Evolutionary conservation across 2,329 filamentous ascomycete species (phyloP), one percentile per base, ranked within the genome.

Genomic region (Sclerotinia sclerotiorum): DNA sequence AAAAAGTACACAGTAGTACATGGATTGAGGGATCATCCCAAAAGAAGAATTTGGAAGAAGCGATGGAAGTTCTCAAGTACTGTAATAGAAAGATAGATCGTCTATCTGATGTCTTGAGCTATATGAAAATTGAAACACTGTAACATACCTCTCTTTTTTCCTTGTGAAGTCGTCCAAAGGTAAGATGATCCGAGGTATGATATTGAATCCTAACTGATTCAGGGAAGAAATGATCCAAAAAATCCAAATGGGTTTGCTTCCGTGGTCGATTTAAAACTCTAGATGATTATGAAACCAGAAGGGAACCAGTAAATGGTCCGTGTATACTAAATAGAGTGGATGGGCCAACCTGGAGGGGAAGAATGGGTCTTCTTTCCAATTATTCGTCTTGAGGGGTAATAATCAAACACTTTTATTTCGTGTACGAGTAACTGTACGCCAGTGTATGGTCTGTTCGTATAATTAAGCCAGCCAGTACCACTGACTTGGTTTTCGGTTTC

Each of bases 401-500:
- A 35, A 49, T 32, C 58, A 49, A 49, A 49, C 58, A 10, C 44
- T 35, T 48, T 35, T 48, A 48, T 63, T 27, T 39, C 27, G 48
- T 63, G 61, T 39, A 46, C 29, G 21, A 35, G 44, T 48, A 42
- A 48, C 21, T 42, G n/a, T 32, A 29, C 29, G 57, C 39, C 39
- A 39, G 39, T 39, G 11, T n/a, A 55, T 39, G 55, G 10, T 49
- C 17, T 48, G 44, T 61, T 21, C 32, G 55, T 42, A 44, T 49
- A 35, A 55, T 52, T 17, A 42, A 35, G 35, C 32, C 49, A 24
- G 35, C 32, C 49, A 35, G 49, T 52, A 67, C 65, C 65, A 51
- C 65, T 51, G 54, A 61, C 65, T 67, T 67, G 65, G 64, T 58
- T 60, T 61, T 39, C 24, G 65, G 65, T 61, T 58, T 49, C 35